Evolutionary conservation across 495 filamentous ascomycete species (phyloP).

Genomic region (Tetracladium setigerum): DNA sequence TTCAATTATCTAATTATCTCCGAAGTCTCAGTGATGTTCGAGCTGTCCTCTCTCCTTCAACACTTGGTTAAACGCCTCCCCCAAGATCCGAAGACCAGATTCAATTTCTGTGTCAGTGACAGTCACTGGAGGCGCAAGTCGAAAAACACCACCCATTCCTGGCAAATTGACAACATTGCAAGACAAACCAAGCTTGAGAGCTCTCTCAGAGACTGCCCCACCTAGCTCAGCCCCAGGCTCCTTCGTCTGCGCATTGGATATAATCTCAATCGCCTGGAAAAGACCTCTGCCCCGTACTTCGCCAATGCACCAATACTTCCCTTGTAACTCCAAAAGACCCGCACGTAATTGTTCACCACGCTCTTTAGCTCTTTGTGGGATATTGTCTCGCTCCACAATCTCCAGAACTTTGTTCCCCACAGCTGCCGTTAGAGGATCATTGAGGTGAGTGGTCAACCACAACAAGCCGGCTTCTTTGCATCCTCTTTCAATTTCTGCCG

Average conservation of each 20-base stretch:
- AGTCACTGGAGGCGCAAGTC: conserved; percentile 51
- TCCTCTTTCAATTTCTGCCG: conserved; percentile 43
- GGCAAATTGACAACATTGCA: conserved; percentile 42
- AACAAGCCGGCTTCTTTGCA: conserved; percentile 45
- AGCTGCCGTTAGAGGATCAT: conserved; percentile 51
- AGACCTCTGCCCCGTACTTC: conserved; percentile 55
- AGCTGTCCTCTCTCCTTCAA: no score
- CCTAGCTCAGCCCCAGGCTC: conserved; percentile 38
- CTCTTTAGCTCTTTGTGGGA: conserved; percentile 40
- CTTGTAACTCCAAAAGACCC: conserved; percentile 33
- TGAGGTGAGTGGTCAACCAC: conserved; percentile 54
- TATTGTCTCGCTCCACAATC: conserved; percentile 46
- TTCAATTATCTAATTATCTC: no score
- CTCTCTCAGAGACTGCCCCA: conserved; percentile 32
- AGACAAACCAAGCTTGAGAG: conserved; percentile 42
- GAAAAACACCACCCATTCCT: conserved; percentile 45
- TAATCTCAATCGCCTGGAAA: conserved; percentile 54
- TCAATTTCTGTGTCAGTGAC: conserved; percentile 42
- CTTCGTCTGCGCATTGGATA: conserved; percentile 36
- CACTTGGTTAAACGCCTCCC: conserved; percentile 14
- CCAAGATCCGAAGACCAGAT: conserved; percentile 8
- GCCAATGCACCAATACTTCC: conserved; percentile 45
- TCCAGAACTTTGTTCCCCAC: conserved; percentile 51
- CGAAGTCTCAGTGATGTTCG: no score
- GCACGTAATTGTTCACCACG: conserved; percentile 41